Evolutionary conservation across 1,284 basidiomycete genomes (phyloP).

Genomic region (Peniophora sp.): DNA sequence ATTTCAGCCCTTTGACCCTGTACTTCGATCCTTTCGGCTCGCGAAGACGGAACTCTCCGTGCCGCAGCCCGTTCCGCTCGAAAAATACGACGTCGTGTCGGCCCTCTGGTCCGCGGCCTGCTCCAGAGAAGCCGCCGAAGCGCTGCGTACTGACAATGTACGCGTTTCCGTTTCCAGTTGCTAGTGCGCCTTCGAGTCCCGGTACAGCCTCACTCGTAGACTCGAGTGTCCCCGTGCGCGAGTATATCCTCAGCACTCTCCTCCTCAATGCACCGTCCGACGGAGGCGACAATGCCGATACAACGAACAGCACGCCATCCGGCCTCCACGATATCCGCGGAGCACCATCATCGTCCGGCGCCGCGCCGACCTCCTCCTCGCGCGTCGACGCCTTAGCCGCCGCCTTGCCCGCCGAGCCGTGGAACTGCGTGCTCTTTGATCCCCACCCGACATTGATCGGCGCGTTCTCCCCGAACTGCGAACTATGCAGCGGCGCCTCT

Average conservation of each 20-base stretch:
- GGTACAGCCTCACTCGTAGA: constrained; percentile 81
- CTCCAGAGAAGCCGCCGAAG: constrained; percentile 58
- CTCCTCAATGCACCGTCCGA: constrained; percentile 15
- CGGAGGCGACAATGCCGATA: constrained; percentile 58
- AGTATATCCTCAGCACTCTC: constrained; percentile 74
- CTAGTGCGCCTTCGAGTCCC: constrained; percentile 76
- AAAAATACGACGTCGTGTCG: constrained; percentile 91
- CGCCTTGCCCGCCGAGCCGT: constrained; percentile 89
- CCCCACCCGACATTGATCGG: constrained; percentile 98
- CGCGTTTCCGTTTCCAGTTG: constrained; percentile 88
- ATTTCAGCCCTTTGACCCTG: constrained; percentile 68
- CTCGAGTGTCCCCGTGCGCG: constrained; percentile 71
- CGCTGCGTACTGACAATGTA: constrained; percentile 73
- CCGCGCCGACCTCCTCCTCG: constrained; percentile 32
- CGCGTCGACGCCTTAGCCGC: constrained; percentile 56
- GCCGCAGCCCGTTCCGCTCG: constrained; percentile 88
- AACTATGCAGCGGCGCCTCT: constrained; percentile 65
- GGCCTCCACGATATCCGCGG: constrained; percentile 90
- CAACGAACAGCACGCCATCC: constrained; percentile 83
- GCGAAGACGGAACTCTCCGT: constrained; percentile 81
- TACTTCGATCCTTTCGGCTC: constrained; percentile 39
- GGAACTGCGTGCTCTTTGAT: constrained; percentile 94
- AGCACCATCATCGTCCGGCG: constrained; percentile 65
- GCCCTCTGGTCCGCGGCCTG: constrained; percentile 58
- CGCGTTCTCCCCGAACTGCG: constrained; percentile 87